Conservation (phyloP, 1,284 basidiomycete species). For the Leccinum huronense region DNA sequence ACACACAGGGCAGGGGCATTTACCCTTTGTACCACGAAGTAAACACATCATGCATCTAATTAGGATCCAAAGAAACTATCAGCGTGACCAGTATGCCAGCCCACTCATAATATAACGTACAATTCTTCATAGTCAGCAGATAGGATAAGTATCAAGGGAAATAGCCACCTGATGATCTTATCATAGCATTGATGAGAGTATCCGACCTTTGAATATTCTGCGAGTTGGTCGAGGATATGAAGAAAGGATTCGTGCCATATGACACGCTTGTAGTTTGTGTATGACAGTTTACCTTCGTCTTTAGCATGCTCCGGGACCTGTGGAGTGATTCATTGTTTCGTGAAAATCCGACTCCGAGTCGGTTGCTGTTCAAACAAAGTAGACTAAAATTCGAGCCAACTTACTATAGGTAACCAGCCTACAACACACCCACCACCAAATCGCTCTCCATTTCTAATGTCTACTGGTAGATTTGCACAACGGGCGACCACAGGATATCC, state of each 20-base stretch:
- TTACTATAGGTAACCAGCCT: conserved; percentile 46
- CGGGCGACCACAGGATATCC: conserved; percentile 44
- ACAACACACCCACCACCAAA: conserved; percentile 40
- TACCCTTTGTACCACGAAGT: conserved; percentile 10
- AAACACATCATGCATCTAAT: conserved; percentile 18
- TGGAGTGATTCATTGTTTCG: background rate
- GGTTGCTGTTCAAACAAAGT: too few relatives aligned
- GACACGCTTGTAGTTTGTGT: background rate
- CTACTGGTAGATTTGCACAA: conserved; percentile 37
- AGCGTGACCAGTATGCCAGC: background rate
- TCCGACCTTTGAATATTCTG: background rate
- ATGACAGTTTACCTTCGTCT: background rate
- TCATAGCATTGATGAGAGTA: background rate
- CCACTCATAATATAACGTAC: background rate
- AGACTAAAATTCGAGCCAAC: conserved; percentile 6
- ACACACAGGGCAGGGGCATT: conserved; percentile 18
- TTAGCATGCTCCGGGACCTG: background rate
- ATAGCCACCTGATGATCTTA: background rate
- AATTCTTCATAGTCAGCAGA: background rate
- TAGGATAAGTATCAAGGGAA: background rate
- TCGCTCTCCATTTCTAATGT: conserved; percentile 38
- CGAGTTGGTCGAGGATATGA: background rate
- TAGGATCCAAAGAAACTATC: background rate
- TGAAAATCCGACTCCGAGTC: background rate
- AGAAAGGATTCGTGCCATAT: background rate